Conservation (phyloP, 805 yeast species). For the Starmerella vitae region DNA sequence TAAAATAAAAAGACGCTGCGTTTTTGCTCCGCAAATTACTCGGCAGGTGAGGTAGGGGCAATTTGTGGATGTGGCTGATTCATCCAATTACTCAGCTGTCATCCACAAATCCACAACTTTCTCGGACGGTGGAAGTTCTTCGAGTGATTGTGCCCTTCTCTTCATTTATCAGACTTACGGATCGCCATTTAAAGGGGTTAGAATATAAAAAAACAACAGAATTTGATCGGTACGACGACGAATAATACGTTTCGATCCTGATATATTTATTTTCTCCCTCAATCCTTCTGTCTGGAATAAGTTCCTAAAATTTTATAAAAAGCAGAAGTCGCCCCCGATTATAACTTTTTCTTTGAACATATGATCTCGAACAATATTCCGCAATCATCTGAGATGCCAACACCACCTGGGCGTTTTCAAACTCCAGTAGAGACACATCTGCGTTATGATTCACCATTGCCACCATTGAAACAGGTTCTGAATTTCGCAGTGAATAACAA, state of each 20-base stretch:
- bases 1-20: background rate
- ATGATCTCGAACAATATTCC: background rate
- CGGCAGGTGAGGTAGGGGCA: background rate
- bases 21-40: background rate
- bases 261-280: too few relatives aligned
- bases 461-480: background rate
- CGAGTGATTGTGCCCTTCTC: too few relatives aligned
- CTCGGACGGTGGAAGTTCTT: too few relatives aligned
- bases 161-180: too few relatives aligned
- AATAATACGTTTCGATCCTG: too few relatives aligned
- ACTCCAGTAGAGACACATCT: background rate
- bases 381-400: background rate
- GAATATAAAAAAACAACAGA: too few relatives aligned
- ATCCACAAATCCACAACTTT: constrained; percentile 15
- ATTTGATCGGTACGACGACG: too few relatives aligned
- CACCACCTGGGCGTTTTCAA: background rate
- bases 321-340: too few relatives aligned
- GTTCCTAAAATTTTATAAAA: too few relatives aligned
- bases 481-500: background rate
- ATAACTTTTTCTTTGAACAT: constrained; percentile 1
- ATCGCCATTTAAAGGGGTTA: too few relatives aligned
- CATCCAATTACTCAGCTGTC: background rate
- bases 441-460: background rate
- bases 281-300: too few relatives aligned
- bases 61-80: constrained; percentile 1